phyloP scores from a whole-genome alignment of 352 stramenopile species.

The Globisporangium carolinianum region DNA sequence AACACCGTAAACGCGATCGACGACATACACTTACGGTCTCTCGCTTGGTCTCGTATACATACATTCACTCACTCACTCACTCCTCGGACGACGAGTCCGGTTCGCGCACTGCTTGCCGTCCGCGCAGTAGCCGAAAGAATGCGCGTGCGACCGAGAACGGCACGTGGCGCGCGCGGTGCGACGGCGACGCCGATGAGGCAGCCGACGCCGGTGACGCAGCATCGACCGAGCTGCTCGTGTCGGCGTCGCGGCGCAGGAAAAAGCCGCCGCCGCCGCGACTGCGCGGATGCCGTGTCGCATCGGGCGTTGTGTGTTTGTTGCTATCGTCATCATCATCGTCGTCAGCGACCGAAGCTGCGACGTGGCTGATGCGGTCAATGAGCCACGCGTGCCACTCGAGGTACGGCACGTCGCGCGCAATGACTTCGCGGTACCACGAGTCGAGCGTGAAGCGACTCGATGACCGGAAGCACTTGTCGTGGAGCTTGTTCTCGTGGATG shows the following conservation, averaged over 20 bases:
- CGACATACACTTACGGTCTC: not conserved
- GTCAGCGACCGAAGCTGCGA: constrained; percentile 40
- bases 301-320: constrained; percentile 6
- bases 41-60: not conserved
- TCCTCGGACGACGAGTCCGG: constrained; percentile 15
- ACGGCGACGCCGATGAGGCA: constrained; percentile 4
- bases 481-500: constrained; percentile 80
- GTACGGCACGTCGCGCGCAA: constrained; percentile 63
- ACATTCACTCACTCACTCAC: constrained; percentile 1
- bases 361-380: constrained; percentile 69
- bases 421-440: constrained; percentile 77
- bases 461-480: constrained; percentile 71
- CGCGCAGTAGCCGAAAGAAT: constrained; percentile 60
- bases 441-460: constrained; percentile 82
- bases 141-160: constrained; percentile 56
- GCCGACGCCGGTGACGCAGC: not conserved
- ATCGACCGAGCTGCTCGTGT: constrained; percentile 1
- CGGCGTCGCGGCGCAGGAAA: constrained; percentile 6
- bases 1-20: not conserved
- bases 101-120: constrained; percentile 20
- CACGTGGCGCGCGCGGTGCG: constrained; percentile 16
- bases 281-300: not conserved
- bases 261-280: constrained; percentile 2
- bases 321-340: constrained; percentile 16
- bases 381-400: constrained; percentile 80